These are phyloP conservation scores for Phytophthora ramorum DNA, from an alignment of 352 stramenopile genomes.

Conservation along the genomic window DNA sequence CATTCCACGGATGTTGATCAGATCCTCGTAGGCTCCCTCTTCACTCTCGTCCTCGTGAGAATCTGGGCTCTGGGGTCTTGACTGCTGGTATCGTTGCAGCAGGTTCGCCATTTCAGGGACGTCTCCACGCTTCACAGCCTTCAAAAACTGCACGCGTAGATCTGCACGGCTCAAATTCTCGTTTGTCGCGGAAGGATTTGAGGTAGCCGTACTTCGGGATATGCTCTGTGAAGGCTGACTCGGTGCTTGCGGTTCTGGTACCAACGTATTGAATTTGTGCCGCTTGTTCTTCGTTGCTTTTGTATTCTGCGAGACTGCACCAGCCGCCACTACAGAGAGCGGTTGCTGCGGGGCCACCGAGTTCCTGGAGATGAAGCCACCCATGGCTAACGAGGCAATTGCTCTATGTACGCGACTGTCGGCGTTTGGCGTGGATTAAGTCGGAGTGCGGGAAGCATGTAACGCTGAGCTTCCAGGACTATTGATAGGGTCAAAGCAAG, in stretches of 20 bases:
- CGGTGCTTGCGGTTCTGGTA: conserved; percentile 40
- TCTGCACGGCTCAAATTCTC: conserved; percentile 45
- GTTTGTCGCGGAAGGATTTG: conserved; percentile 3
- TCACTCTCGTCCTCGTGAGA: conserved; percentile 25
- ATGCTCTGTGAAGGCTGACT: conserved; percentile 5
- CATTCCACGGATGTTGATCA: conserved; percentile 80
- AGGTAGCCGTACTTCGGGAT: not conserved
- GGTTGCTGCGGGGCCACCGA: conserved; percentile 45
- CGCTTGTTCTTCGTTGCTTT: conserved; percentile 40
- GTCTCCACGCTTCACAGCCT: conserved; percentile 71
- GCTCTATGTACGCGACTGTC: no score
- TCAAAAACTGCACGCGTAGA: conserved; percentile 67
- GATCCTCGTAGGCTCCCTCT: conserved; percentile 24
- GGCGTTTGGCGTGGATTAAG: not conserved
- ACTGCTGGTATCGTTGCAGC: conserved; percentile 30
- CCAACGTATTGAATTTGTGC: conserved; percentile 47
- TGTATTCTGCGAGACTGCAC: conserved; percentile 6
- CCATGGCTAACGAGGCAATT: no score
- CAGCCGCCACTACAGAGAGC: conserved; percentile 39
- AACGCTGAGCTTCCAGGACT: not conserved
- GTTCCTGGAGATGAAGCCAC: conserved; percentile 53
- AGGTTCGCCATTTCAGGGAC: conserved; percentile 42
- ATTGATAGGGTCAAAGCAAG: not conserved
- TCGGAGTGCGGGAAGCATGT: not conserved
- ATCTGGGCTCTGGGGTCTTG: conserved; percentile 2